Percentiles rank a stretch among this genome's conserved stretches.
These are phyloP conservation scores for Saccharomyces pastorianus DNA, from an alignment of 1,139 yeast species.

Conservation along the genomic window DNA sequence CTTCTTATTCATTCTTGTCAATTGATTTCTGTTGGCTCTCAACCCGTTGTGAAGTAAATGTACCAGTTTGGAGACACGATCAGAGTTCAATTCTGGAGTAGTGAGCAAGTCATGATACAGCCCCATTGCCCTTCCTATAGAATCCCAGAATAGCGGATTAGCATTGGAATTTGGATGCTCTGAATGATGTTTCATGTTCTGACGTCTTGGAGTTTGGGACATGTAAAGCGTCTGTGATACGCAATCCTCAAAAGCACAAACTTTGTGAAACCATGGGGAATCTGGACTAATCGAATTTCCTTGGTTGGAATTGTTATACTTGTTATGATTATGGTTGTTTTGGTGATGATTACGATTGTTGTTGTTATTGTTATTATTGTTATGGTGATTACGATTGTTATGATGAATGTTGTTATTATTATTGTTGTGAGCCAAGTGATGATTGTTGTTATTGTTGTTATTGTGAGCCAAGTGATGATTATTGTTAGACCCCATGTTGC, in stretches of 20 bases:
- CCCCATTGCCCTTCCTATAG: conserved; percentile 34
- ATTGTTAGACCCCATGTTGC: conserved; percentile 2
- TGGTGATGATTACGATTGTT: conserved; percentile 12
- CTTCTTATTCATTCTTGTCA: conserved; percentile 43
- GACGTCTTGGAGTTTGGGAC: conserved; percentile 31
- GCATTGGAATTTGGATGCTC: conserved; percentile 25
- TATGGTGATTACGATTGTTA: conserved; percentile 34
- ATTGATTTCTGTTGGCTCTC: conserved; percentile 43
- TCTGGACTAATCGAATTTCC: conserved; percentile 27
- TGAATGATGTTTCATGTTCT: conserved; percentile 20
- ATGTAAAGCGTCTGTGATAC: conserved; percentile 34
- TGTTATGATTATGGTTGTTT: conserved; percentile 2
- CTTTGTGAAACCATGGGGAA: conserved; percentile 37
- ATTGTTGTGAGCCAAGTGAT: conserved; percentile 17
- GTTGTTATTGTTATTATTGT: conserved; percentile 14
- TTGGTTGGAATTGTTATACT: conserved; percentile 15
- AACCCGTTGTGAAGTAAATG: conserved; percentile 44
- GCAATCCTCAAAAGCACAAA: conserved; percentile 42
- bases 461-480: not conserved
- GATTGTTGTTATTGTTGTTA: conserved; percentile 27
- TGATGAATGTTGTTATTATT: conserved; percentile 8
- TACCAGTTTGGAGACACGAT: conserved; percentile 39
- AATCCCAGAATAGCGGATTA: conserved; percentile 27
- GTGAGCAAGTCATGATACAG: conserved; percentile 38
- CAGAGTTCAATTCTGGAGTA: conserved; percentile 38